Percentiles rank a stretch among this genome's conserved stretches.
phyloP scores from a whole-genome alignment of 148 eudicot genomes.

The Silene latifolia region DNA sequence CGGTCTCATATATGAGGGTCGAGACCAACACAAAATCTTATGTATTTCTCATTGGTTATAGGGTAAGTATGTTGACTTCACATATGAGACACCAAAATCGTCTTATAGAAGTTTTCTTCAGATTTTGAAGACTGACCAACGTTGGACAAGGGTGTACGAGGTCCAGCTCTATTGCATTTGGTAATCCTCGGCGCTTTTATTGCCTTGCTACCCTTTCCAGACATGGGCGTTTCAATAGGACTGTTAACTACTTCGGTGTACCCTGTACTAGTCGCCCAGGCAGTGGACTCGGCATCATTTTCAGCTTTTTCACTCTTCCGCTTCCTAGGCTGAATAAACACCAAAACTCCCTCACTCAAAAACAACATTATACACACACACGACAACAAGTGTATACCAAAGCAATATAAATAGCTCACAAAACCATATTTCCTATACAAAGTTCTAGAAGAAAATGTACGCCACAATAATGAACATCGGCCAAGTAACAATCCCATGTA shows the following conservation, averaged over 20 bases:
- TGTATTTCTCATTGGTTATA: not conserved
- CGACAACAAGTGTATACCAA: not conserved
- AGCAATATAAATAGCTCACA: not conserved
- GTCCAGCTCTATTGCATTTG: constrained; percentile 46
- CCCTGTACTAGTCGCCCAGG: constrained; percentile 43
- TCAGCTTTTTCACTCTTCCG: constrained; percentile 55
- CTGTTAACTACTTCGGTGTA: constrained; percentile 43
- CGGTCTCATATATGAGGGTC: not conserved
- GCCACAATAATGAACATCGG: too few relatives aligned
- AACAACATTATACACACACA: constrained; percentile 4
- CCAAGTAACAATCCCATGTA: not conserved
- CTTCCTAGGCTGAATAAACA: constrained; percentile 56
- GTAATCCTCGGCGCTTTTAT: constrained; percentile 52
- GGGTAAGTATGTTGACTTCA: not conserved
- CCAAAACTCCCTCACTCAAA: constrained; percentile 4
- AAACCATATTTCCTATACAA: not conserved
- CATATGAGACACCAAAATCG: not conserved
- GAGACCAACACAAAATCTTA: not conserved
- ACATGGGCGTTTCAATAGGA: constrained; percentile 64
- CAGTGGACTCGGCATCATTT: constrained; percentile 43
- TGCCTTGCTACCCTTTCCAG: constrained; percentile 64
- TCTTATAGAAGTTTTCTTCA: not conserved
- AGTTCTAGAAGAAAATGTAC: too few relatives aligned
- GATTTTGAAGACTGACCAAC: constrained; percentile 46
- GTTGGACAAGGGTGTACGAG: constrained; percentile 57